These are phyloP conservation scores for Ophiognomonia clavigignenti-juglandacearum DNA, from an alignment of 2,329 filamentous ascomycete genomes.

Conservation along the genomic window DNA sequence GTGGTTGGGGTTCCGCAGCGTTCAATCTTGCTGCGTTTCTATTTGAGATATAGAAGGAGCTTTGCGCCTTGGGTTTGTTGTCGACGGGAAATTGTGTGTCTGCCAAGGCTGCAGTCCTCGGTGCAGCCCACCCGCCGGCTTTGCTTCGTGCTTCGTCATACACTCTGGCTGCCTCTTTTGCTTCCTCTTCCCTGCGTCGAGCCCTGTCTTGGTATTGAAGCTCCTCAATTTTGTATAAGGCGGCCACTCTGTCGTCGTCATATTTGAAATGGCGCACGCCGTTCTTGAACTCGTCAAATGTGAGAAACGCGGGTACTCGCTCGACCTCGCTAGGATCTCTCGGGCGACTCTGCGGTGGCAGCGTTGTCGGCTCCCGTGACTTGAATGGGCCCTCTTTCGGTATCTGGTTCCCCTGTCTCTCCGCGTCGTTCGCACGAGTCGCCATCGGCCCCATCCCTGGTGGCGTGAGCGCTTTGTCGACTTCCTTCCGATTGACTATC, in stretches of 20 bases:
- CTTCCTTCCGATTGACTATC: background rate
- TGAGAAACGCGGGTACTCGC: background rate
- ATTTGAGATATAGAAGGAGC: no score
- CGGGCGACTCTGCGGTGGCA: background rate
- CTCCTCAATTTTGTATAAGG: background rate
- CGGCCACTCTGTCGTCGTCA: background rate
- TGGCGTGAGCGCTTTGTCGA: background rate
- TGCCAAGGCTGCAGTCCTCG: no score
- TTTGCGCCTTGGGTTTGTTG: no score
- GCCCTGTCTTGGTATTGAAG: background rate
- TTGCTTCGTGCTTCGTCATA: no score
- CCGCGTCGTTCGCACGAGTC: no score
- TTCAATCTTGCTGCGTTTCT: no score
- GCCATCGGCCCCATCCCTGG: background rate
- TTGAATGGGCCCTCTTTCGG: conserved; percentile 3
- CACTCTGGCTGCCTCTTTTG: no score
- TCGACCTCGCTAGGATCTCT: background rate
- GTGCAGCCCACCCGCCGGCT: no score
- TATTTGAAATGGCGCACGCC: background rate
- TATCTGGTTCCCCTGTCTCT: background rate
- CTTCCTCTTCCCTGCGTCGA: background rate
- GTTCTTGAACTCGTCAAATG: background rate
- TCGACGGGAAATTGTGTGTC: background rate
- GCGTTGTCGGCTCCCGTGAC: background rate
- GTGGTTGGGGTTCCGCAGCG: no score